A percentile compares a stretch with the other conserved stretches of the same genome.
Conservation (phyloP, 106 monocot genomes). For the Dendrobium chrysotoxum region DNA sequence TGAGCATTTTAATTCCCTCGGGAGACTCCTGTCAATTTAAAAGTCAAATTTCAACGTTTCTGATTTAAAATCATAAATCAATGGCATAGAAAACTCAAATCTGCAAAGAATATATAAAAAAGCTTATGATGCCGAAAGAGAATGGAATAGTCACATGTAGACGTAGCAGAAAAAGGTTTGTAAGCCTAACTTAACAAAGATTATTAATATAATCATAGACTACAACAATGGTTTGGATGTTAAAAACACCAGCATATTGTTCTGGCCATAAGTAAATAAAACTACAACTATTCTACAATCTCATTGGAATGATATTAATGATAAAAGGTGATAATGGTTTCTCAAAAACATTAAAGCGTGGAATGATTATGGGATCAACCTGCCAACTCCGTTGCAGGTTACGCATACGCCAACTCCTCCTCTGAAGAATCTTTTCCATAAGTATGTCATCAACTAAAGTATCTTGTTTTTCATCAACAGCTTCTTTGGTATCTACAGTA, state of each 20-base stretch:
- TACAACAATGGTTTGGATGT: neutral
- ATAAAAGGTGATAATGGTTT: neutral
- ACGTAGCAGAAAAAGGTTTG: neutral
- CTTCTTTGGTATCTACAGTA: conserved; percentile 26
- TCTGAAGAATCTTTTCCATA: conserved; percentile 95
- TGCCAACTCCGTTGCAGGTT: conserved; percentile 93
- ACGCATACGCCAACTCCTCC: conserved; percentile 75
- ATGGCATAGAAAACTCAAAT: neutral
- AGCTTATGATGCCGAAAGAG: neutral
- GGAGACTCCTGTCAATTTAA: conserved; percentile 69
- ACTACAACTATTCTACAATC: neutral
- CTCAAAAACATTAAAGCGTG: neutral
- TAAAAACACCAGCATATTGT: neutral
- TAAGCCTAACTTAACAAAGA: neutral
- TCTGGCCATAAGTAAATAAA: neutral
- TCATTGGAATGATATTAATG: neutral
- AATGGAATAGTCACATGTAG: neutral
- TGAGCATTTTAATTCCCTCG: conserved; percentile 79
- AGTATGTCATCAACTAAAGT: conserved; percentile 55
- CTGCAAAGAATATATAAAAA: neutral
- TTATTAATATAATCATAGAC: neutral
- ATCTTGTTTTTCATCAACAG: conserved; percentile 43
- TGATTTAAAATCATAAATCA: neutral
- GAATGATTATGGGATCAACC: conserved; percentile 28
- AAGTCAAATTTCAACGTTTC: neutral